A percentile compares a stretch with the other conserved stretches of the same genome.
phyloP scores from a whole-genome alignment of 2,329 filamentous ascomycete species.

The Microsporum canis region DNA sequence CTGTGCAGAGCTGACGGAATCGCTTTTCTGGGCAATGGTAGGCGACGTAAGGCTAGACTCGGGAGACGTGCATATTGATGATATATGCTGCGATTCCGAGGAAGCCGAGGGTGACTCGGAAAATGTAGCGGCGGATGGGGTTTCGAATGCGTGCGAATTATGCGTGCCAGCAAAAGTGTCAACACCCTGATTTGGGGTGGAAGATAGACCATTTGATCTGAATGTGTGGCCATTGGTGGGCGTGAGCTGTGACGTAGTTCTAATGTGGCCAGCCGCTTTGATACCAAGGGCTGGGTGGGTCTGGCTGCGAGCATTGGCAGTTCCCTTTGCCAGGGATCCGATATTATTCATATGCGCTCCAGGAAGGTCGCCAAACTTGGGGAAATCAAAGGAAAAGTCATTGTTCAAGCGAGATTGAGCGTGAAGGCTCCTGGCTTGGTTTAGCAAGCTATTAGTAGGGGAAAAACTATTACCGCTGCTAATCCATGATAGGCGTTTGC shows the following conservation, averaged over 20 bases:
- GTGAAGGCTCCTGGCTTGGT: slow-evolving; percentile 39
- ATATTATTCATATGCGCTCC: slow-evolving; percentile 41
- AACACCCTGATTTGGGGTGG: not conserved
- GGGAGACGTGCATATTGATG: slow-evolving; percentile 41
- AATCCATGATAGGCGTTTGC: slow-evolving; percentile 65
- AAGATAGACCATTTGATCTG: not conserved
- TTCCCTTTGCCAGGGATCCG: not conserved
- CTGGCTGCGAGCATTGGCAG: not conserved
- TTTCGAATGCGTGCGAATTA: not conserved
- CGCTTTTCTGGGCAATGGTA: slow-evolving; percentile 27
- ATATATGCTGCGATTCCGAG: slow-evolving; percentile 37
- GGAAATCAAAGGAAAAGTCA: slow-evolving; percentile 92
- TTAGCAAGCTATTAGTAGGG: slow-evolving; percentile 34
- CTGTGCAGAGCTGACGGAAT: not conserved
- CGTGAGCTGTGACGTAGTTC: not conserved
- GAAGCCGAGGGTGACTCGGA: slow-evolving; percentile 40
- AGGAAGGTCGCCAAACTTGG: slow-evolving; percentile 72
- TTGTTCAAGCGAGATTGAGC: slow-evolving; percentile 54
- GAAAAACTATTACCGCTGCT: slow-evolving; percentile 37
- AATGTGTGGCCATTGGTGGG: not conserved
- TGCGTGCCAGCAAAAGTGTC: not conserved
- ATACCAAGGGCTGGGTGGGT: slow-evolving; percentile 2
- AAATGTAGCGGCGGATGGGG: slow-evolving; percentile 7
- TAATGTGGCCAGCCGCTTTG: not conserved
- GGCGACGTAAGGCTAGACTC: slow-evolving; percentile 34